A percentile compares a stretch with the other conserved stretches of the same genome.
phyloP scores from a whole-genome alignment of 768 basidiomycete species.

The Goffeauzyma gilvescens region DNA sequence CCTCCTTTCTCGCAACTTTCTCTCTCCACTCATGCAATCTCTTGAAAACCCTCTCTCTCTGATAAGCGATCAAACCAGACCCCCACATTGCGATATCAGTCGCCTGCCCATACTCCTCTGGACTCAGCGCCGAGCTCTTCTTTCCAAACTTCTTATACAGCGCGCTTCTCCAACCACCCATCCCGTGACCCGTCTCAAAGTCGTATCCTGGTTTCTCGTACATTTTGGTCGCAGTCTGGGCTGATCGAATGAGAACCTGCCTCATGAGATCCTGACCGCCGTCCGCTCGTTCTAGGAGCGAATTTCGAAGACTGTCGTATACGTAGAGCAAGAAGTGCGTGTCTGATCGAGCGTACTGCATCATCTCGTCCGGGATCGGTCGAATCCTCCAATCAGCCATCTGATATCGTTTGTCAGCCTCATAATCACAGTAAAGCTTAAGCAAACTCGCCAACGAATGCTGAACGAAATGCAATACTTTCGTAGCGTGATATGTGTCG shows the following conservation, averaged over 20 bases:
- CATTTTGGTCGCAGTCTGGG: conserved; percentile 53
- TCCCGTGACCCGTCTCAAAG: conserved; percentile 43
- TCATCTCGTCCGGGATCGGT: conserved; percentile 73
- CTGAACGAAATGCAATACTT: conserved; percentile 58
- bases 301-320: conserved; percentile 75
- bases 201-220: conserved; percentile 58
- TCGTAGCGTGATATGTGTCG: conserved; percentile 89
- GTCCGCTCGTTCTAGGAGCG: conserved; percentile 40
- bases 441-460: conserved; percentile 70
- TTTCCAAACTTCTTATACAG: conserved; percentile 65
- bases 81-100: conserved; percentile 8
- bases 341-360: conserved; percentile 80
- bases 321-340: conserved; percentile 87
- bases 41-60: conserved; percentile 48
- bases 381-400: conserved; percentile 92
- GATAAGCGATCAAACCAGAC: conserved; percentile 19
- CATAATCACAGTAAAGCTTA: conserved; percentile 72
- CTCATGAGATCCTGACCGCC: conserved; percentile 39
- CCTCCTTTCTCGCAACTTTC: conserved; percentile 53
- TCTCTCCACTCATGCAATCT: conserved; percentile 72
- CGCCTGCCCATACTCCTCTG: conserved; percentile 9
- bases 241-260: conserved; percentile 52
- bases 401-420: conserved; percentile 87
- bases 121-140: conserved; percentile 11
- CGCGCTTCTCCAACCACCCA: conserved; percentile 57